These are phyloP conservation scores for Fusarium nematophilum DNA, from an alignment of 2,329 filamentous ascomycete genomes.

Conservation along the genomic window DNA sequence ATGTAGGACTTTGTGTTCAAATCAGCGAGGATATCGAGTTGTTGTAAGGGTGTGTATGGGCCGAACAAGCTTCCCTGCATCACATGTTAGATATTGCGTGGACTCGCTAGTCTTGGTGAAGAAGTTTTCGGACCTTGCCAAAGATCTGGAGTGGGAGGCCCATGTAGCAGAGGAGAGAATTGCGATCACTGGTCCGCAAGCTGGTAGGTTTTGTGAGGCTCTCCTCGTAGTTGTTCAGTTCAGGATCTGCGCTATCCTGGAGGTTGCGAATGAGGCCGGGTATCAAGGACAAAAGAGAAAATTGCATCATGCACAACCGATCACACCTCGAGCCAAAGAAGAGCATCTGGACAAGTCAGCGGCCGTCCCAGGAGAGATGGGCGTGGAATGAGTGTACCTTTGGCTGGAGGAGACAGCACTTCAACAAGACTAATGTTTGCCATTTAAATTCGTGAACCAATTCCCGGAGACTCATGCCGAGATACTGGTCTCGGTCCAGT, in stretches of 20 bases:
- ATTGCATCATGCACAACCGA: constrained; percentile 97
- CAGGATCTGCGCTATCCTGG: constrained; percentile 96
- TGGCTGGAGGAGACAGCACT: constrained; percentile 91
- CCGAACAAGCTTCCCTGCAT: constrained; percentile 88
- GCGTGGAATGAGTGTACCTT: constrained; percentile 71
- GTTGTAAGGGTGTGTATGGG: constrained; percentile 95
- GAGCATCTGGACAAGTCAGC: constrained; percentile 76
- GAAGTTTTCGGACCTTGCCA: constrained; percentile 72
- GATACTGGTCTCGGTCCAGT: constrained; percentile 83
- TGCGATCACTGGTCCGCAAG: constrained; percentile 89
- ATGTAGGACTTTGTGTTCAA: constrained; percentile 97
- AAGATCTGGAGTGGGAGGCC: constrained; percentile 95
- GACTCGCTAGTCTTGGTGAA: neutral
- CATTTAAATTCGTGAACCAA: constrained; percentile 94
- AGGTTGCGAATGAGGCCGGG: constrained; percentile 90
- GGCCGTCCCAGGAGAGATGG: neutral
- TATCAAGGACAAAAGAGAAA: constrained; percentile 94
- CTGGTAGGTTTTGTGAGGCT: constrained; percentile 82
- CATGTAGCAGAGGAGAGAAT: constrained; percentile 92
- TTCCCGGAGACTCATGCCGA: constrained; percentile 89
- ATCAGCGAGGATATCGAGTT: constrained; percentile 93
- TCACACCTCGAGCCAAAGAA: constrained; percentile 99
- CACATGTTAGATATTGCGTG: constrained; percentile 23
- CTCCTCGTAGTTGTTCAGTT: constrained; percentile 85
- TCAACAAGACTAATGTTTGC: constrained; percentile 93